phyloP scores from a whole-genome alignment of 257 asterid species.

The Petunia axillaris region DNA sequence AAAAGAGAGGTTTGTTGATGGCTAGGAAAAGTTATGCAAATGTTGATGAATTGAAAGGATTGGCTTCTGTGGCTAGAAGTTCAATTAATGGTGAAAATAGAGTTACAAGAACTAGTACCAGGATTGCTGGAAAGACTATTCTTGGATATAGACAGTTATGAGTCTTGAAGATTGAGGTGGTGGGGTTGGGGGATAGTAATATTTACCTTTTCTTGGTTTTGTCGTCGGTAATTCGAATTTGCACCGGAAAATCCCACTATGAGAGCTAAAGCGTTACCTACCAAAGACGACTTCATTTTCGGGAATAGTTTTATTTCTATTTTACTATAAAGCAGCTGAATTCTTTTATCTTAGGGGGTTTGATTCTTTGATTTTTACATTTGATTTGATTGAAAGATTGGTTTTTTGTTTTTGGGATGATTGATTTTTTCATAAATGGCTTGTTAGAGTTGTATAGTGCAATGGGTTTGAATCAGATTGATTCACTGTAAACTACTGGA shows the following conservation, averaged over 20 bases:
- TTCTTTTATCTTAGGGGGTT: slow-evolving; percentile 23
- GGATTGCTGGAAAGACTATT: slow-evolving; percentile 53
- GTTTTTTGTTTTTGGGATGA: slow-evolving; percentile 12
- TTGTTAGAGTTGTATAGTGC: slow-evolving; percentile 14
- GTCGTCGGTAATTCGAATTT: no score
- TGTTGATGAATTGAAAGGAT: slow-evolving; percentile 67
- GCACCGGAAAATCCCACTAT: no score
- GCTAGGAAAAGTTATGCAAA: slow-evolving; percentile 83
- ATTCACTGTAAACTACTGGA: slow-evolving; percentile 12
- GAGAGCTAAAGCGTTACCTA: no score
- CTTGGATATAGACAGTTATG: slow-evolving; percentile 57
- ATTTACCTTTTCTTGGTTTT: no score
- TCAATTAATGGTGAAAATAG: slow-evolving; percentile 55
- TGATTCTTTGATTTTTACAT: slow-evolving; percentile 28
- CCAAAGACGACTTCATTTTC: no score
- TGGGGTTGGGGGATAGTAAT: neutral
- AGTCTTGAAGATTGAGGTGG: slow-evolving; percentile 8
- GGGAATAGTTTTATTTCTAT: no score
- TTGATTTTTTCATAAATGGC: slow-evolving; percentile 12
- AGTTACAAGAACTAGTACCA: slow-evolving; percentile 33
- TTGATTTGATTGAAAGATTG: slow-evolving; percentile 22
- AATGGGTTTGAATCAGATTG: slow-evolving; percentile 12
- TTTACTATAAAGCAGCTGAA: neutral
- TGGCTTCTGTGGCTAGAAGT: slow-evolving; percentile 53
- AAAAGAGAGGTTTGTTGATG: slow-evolving; percentile 67